Conservation (phyloP, 768 basidiomycete genomes). For the Lactarius sp. region DNA sequence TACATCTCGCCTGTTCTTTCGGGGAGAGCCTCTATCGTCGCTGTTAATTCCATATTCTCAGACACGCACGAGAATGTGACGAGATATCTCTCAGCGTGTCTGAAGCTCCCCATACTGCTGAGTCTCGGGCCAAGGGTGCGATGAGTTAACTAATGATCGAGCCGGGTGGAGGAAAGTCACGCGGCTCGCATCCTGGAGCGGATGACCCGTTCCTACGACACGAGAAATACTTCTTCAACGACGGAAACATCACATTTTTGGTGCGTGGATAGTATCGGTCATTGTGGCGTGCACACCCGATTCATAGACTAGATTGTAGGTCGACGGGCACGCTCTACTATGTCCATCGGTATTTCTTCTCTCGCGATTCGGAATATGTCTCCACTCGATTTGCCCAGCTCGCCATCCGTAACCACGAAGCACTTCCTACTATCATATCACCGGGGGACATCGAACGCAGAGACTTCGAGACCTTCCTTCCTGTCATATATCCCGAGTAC, state of each 20-base stretch:
- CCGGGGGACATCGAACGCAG: neutral
- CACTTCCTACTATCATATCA: neutral
- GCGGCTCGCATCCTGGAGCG: neutral
- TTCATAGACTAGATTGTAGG: neutral
- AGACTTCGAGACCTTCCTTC: too few species aligned
- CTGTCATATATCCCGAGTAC: too few species aligned
- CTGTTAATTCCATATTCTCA: too few species aligned
- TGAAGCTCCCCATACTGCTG: neutral
- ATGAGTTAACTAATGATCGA: neutral
- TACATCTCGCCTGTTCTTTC: too few species aligned
- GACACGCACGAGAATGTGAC: too few species aligned
- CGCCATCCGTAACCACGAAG: neutral
- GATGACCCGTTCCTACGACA: slow-evolving; percentile 7
- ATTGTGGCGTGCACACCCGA: neutral
- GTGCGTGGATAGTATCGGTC: neutral
- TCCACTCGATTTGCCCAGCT: neutral
- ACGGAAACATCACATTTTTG: slow-evolving; percentile 22
- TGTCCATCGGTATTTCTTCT: slow-evolving; percentile 17
- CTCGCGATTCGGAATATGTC: slow-evolving; percentile 16
- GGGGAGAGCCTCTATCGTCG: too few species aligned
- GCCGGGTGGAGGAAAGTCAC: neutral
- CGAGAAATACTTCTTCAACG: slow-evolving; percentile 16
- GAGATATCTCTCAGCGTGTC: too few species aligned
- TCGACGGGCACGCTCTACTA: slow-evolving; percentile 13
- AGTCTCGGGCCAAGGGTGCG: neutral